A percentile compares a stretch with the other conserved stretches of the same genome.
phyloP scores from a whole-genome alignment of 225 moss, liverwort and hornwort genomes.

The Anthoceros angustus region DNA sequence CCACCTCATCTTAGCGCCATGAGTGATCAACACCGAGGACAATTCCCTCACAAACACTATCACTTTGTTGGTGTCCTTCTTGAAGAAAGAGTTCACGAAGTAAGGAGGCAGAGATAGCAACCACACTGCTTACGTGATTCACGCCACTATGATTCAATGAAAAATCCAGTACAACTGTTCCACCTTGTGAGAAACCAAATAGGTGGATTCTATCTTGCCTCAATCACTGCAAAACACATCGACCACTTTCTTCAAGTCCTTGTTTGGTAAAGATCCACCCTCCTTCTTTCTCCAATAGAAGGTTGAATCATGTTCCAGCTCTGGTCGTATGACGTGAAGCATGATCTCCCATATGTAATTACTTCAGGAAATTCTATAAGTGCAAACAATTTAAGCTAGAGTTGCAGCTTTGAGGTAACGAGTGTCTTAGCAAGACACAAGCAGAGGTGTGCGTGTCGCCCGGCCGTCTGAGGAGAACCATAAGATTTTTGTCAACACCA shows the following conservation, averaged over 20 bases:
- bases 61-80: no score
- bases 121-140: slow-evolving; percentile 14
- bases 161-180: slow-evolving; percentile 12
- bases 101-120: slow-evolving; percentile 13
- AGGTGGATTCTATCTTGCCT: slow-evolving; percentile 11
- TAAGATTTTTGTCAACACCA: slow-evolving; percentile 17
- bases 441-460: slow-evolving; percentile 12
- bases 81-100: slow-evolving; percentile 8
- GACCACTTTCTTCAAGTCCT: slow-evolving; percentile 8
- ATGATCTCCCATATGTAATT: slow-evolving; percentile 8
- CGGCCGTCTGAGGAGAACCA: slow-evolving; percentile 16
- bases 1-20: no score
- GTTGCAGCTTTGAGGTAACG: slow-evolving; percentile 17
- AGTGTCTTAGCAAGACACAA: slow-evolving; percentile 14
- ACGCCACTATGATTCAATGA: slow-evolving; percentile 14
- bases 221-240: slow-evolving; percentile 13
- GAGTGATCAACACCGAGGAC: no score
- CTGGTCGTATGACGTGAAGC: slow-evolving; percentile 14
- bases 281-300: not conserved
- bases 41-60: no score
- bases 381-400: slow-evolving; percentile 14
- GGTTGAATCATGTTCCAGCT: slow-evolving; percentile 11
- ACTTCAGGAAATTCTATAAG: slow-evolving; percentile 16
- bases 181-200: slow-evolving; percentile 16
- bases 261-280: slow-evolving; percentile 6